These are phyloP conservation scores for Aspergillus ruber DNA, from an alignment of 2,329 filamentous ascomycete species.

Conservation along the genomic window DNA sequence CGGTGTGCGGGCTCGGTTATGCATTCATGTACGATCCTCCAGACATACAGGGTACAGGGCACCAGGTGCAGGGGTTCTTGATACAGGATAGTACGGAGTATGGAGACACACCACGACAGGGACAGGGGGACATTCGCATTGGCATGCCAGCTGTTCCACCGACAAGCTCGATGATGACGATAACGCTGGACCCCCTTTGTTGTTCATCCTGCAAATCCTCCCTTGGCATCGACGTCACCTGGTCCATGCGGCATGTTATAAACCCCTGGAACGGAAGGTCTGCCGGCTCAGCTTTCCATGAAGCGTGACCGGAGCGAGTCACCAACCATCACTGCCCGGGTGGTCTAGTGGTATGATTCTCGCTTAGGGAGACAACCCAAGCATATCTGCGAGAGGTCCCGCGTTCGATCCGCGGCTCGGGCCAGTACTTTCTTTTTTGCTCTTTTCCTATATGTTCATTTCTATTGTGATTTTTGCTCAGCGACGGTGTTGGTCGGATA, in stretches of 20 bases:
- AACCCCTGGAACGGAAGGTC: neutral
- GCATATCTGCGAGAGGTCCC: conserved; percentile 13
- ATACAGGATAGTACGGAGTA: neutral
- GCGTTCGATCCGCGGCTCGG: conserved; percentile 13
- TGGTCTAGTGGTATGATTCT: conserved; percentile 15
- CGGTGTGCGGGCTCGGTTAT: neutral
- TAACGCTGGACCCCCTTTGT: neutral
- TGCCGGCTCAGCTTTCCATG: neutral
- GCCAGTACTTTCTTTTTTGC: conserved; percentile 3
- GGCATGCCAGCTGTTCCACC: too few species aligned
- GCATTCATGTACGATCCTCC: neutral
- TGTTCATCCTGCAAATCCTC: conserved; percentile 4
- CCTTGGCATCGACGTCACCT: conserved; percentile 20
- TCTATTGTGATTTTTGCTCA: neutral
- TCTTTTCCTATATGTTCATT: conserved; percentile 1
- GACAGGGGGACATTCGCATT: too few species aligned
- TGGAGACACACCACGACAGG: neutral
- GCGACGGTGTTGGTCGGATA: neutral
- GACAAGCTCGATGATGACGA: neutral
- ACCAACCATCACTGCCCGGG: conserved; percentile 5
- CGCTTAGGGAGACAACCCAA: conserved; percentile 8
- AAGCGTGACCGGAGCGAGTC: neutral
- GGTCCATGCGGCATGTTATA: neutral
- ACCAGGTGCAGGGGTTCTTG: too few species aligned
- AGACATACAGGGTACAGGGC: neutral